Base-by-base conservation (phyloP, 2,329 filamentous ascomycete species). In the Arthrocladium fulminans region DNA sequence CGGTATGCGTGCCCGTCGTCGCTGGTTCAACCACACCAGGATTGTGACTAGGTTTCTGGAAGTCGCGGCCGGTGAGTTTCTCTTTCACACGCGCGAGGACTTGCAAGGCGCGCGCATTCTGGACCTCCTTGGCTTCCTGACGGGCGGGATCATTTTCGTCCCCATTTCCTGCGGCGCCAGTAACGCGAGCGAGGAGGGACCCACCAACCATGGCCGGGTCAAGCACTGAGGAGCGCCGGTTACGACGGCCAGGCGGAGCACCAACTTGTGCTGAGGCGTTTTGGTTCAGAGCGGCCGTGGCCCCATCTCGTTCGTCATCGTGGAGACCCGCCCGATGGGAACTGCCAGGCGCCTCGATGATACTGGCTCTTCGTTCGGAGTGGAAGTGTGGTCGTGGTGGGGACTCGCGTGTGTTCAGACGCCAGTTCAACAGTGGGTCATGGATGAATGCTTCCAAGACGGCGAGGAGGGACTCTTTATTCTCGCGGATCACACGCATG, bases 361-460 rank as follows among this genome's bases (percentile, higher is more conserved):
- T 74, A 34, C 75, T 78, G 51, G 74, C 71, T 50, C 79, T 74
- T 44, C 79, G 77, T 57, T 82, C 80, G 0, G 76, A 75, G 5
- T 72, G 72, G 64, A 81, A 80, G 29, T 76, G 75, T 24, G 76
- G 73, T 47, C 79, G 72, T 3, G 73, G 74, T 2, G 79, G 79
- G 5, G 76, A 78, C 54, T 82, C 79, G 50, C 77, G 75, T 50
- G 75, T 73, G 54, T 76, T 76, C 40, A 99, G 78, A 59, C 92
- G 84, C 92, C 92, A 99, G 42, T 89, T 98, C 47, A 98, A 84
- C 35, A 99, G 79, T n/a, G 94, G 92, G 65, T 99, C 92, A 65
- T 99, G 94, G 57, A 99, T 96, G 70, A 99, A 99, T 56, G 92
- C 92, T 77, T 99, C 92, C 48, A 98, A 73, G 17, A 99, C 92